Base-by-base conservation (phyloP, 2,329 filamentous ascomycete species). In the Pseudogymnoascus sp. region DNA sequence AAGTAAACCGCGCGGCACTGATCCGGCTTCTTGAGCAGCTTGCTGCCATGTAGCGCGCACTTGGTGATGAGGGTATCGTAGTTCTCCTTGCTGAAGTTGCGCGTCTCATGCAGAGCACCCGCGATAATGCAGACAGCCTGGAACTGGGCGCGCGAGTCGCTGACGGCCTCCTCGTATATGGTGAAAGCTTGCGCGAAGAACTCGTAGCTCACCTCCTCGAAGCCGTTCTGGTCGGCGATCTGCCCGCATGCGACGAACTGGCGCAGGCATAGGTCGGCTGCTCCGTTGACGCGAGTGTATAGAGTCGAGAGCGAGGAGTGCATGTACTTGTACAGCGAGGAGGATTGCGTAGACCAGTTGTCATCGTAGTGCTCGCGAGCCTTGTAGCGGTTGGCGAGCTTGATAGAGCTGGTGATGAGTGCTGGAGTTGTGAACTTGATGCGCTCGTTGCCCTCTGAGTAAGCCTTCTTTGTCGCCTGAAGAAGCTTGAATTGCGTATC, bases 41-140 rank as follows among this genome's bases (percentile, higher is more conserved):
- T 99, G 78, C 93, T 97, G 17, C 95, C 93, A 73, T 99, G 96
- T 69, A 97, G 83, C 2, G 96, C 93, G 69, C 92, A 96, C 77
- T 99, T 99, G 9, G 95, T 99, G 73, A 99, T 99, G 35, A 99
- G 81, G 0, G 95, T 99, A 75, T 99, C 96, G 76, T 97, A 99
- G 73, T 97, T 99, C 77, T 99, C 95, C 75, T 93, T 93, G 66
- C 90, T 88, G 74, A 99, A 99, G 71, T 93, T 88, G 64, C 93
- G 83, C 11, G 91, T 93, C 67, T 91, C 88, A 73, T 97, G 93
- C 64, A 99, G 80, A 4, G 90, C 91, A 64, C 89, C 91, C 2
- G 93, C 91, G 71, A 99, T 92, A 40, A 97, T 88, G 70, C 93
- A 97, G 0, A 99, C 95, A 1, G 95, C 93, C 78, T 99, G 95